Percentiles rank a stretch among this genome's conserved stretches.
These are phyloP conservation scores for Diospyros lotus DNA, from an alignment of 148 eudicot genomes.

Conservation along the genomic window DNA sequence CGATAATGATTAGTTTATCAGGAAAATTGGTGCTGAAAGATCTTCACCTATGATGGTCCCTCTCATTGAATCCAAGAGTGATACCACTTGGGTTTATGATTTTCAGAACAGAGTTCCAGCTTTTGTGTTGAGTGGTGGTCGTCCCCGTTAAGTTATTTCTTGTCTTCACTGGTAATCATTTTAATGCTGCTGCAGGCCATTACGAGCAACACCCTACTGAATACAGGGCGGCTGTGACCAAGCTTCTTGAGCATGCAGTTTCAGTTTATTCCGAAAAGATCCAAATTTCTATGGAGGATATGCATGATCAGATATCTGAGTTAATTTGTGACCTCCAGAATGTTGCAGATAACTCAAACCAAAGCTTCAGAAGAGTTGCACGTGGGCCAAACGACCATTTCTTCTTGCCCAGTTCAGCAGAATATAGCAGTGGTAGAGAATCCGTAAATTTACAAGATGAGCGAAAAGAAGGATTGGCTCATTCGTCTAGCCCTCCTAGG, in stretches of 20 bases:
- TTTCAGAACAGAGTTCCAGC: neutral
- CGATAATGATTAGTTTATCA: no score
- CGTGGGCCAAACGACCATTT: constrained; percentile 50
- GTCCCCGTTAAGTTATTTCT: neutral
- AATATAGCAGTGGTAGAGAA: constrained; percentile 20
- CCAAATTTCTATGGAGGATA: constrained; percentile 26
- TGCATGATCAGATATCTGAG: constrained; percentile 44
- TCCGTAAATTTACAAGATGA: constrained; percentile 34
- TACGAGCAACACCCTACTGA: constrained; percentile 34
- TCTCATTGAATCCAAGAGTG: no score
- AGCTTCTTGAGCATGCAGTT: constrained; percentile 47
- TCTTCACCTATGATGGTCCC: no score
- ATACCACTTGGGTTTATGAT: no score
- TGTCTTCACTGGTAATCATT: neutral
- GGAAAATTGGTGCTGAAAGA: no score
- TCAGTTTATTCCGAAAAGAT: constrained; percentile 39
- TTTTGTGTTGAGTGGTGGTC: neutral
- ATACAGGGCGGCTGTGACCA: constrained; percentile 40
- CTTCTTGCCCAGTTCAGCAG: constrained; percentile 42
- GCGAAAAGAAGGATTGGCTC: constrained; percentile 27
- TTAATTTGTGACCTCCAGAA: constrained; percentile 57
- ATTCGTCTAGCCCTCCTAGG: constrained; percentile 33
- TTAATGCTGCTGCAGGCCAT: constrained; percentile 35
- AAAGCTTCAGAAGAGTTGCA: constrained; percentile 54
- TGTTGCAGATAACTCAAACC: constrained; percentile 55